These are phyloP conservation scores for Exophiala aquamarina DNA, from an alignment of 2,329 filamentous ascomycete genomes.

Conservation along the genomic window DNA sequence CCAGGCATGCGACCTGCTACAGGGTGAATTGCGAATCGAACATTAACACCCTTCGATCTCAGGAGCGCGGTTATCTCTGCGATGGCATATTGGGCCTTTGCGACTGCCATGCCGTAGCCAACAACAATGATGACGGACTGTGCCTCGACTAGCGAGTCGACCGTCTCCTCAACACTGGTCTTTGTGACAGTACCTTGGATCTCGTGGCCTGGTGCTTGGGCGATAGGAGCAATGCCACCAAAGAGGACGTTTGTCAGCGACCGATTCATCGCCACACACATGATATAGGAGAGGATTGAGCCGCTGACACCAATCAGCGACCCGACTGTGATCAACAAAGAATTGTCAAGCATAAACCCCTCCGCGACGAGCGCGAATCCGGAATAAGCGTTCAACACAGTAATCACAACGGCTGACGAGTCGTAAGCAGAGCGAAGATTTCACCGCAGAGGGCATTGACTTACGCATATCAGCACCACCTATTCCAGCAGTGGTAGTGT, in stretches of 20 bases:
- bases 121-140: slow-evolving; percentile 86
- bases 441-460: slow-evolving; percentile 16
- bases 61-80: slow-evolving; percentile 75
- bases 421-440: slow-evolving; percentile 24
- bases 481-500: slow-evolving; percentile 82
- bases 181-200: slow-evolving; percentile 78
- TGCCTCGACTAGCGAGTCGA: slow-evolving; percentile 70
- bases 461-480: slow-evolving; percentile 88
- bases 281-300: slow-evolving; percentile 83
- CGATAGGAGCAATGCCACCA: slow-evolving; percentile 70
- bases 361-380: slow-evolving; percentile 88
- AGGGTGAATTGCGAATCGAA: slow-evolving; percentile 87
- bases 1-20: slow-evolving; percentile 91
- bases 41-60: slow-evolving; percentile 72
- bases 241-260: slow-evolving; percentile 88
- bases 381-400: slow-evolving; percentile 85
- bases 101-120: slow-evolving; percentile 91
- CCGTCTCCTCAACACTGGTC: slow-evolving; percentile 76
- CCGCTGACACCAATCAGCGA: slow-evolving; percentile 86
- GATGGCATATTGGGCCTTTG: slow-evolving; percentile 89
- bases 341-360: slow-evolving; percentile 88
- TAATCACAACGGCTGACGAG: slow-evolving; percentile 73
- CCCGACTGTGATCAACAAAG: slow-evolving; percentile 79
- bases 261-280: slow-evolving; percentile 89
- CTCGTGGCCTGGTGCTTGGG: slow-evolving; percentile 62